A percentile compares a stretch with the other conserved stretches of the same genome.
These are phyloP conservation scores for Candida qinlingensis DNA, from an alignment of 805 yeast genomes.

Conservation along the genomic window DNA sequence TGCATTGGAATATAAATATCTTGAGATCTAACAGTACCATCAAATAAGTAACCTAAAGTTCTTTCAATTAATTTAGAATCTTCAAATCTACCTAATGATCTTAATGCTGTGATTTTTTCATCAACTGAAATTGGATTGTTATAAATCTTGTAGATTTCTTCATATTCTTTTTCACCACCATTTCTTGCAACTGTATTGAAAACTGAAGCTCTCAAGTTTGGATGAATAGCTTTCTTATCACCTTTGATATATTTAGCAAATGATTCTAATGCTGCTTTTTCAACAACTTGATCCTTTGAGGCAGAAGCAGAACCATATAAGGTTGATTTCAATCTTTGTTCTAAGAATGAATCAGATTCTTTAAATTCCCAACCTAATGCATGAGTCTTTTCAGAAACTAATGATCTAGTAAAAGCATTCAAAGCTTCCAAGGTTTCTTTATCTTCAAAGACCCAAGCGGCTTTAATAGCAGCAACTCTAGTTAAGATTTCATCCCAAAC, in stretches of 20 bases:
- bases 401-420: conserved; percentile 45
- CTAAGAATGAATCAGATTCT: conserved; percentile 49
- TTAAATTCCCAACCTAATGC: conserved; percentile 62
- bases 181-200: conserved; percentile 60
- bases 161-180: conserved; percentile 61
- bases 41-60: conserved; percentile 51
- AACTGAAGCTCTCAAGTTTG: conserved; percentile 64
- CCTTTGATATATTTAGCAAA: conserved; percentile 56
- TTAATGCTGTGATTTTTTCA: conserved; percentile 65
- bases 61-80: conserved; percentile 46
- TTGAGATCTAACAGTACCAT: conserved; percentile 60
- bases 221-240: conserved; percentile 63
- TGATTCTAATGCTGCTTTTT: conserved; percentile 39
- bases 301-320: conserved; percentile 57
- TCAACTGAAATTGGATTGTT: conserved; percentile 54
- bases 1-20: conserved; percentile 75
- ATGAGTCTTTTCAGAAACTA: conserved; percentile 49
- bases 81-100: conserved; percentile 60
- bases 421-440: conserved; percentile 42
- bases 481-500: conserved; percentile 61
- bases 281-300: conserved; percentile 44
- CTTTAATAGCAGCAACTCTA: conserved; percentile 42
- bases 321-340: conserved; percentile 61
- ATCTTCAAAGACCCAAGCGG: conserved; percentile 53
- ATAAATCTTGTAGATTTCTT: conserved; percentile 56